Base-by-base conservation (phyloP, 2,329 filamentous ascomycete species). In the Penicillium sp. region DNA sequence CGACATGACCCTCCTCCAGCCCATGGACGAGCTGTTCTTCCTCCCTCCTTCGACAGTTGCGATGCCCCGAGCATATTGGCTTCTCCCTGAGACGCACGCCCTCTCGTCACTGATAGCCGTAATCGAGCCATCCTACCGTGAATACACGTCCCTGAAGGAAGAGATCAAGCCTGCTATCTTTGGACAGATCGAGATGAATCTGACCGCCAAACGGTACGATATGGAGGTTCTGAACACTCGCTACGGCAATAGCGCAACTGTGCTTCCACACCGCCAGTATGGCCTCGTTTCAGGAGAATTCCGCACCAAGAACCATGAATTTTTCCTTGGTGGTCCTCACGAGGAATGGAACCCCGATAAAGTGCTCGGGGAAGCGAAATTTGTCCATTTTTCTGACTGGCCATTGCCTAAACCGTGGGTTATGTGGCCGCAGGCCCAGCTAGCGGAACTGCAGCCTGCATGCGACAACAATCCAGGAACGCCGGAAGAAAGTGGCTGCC, bases 31-130 rank as follows among this genome's bases (percentile, higher is more conserved):
- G 39, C 72, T 87, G 0, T 88, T 88, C 64, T 74, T 83, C 18
- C 69, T 84, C 1, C 84, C 84, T 0, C 59, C 68, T 1, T 73
- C 76, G 1, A 69, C 76, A 1, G 74, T 84, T 3, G 83, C 83
- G 2, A 82, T 87, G 76, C 81, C 84, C 1, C 77, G 80, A 20
- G 84, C 84, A 7, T 87, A 87, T 60, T 87, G 84, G 84, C 68
- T 80, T 1, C 70, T 77, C 4, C 76, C 76, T 0, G 67, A 72
- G 1, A 69, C 68, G 7, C 70, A 71, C 47, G 70, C 73, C 2
- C 69, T 87, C 8, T 79, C 80, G 0, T 80, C 79, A 2, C 73
- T 81, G 28, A 56, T 86, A 27, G 74, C 85, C 58, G 74, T 86
- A 3, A 65, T 85, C 28, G 68, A 80, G 33, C 83, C 84, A 0